Percentiles rank a stretch among this genome's conserved stretches.
phyloP scores from a whole-genome alignment of 192 early-diverging fungal species.

The Podila horticola region DNA sequence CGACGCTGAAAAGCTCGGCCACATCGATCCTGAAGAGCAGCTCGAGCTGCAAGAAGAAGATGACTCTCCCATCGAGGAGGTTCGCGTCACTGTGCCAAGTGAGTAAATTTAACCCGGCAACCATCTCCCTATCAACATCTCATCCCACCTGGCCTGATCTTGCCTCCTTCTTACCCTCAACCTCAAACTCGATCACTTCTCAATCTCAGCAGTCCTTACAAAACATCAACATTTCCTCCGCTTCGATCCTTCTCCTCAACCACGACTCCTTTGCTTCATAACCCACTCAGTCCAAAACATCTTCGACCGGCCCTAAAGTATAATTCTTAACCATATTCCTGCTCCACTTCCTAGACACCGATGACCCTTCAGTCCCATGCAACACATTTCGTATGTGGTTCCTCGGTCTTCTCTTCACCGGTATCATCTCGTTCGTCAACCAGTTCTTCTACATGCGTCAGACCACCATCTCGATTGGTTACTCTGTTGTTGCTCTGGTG shows the following conservation, averaged over 20 bases:
- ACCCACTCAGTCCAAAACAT: too few species aligned
- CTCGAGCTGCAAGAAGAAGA: conserved; percentile 23
- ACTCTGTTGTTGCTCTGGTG: conserved; percentile 57
- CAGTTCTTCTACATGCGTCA: conserved; percentile 64
- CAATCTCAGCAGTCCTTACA: too few species aligned
- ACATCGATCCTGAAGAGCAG: not conserved
- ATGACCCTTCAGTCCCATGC: conserved; percentile 58
- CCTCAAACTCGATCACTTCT: too few species aligned
- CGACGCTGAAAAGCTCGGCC: conserved; percentile 1
- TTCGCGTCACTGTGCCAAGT: conserved; percentile 36
- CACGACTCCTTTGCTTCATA: too few species aligned
- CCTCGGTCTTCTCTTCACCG: conserved; percentile 53
- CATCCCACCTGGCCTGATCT: too few species aligned
- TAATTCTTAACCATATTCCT: too few species aligned
- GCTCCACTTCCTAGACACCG: conserved; percentile 36
- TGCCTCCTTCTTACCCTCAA: too few species aligned
- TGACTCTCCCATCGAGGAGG: conserved; percentile 48
- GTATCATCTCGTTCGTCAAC: conserved; percentile 56
- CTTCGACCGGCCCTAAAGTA: too few species aligned
- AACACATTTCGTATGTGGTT: conserved; percentile 63
- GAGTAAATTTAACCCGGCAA: not conserved
- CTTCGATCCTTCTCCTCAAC: too few species aligned
- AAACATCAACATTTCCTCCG: too few species aligned
- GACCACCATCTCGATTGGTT: conserved; percentile 41
- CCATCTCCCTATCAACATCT: too few species aligned